Conservation (phyloP, 2,329 filamentous ascomycete genomes). For the Alternaria brassicae region DNA sequence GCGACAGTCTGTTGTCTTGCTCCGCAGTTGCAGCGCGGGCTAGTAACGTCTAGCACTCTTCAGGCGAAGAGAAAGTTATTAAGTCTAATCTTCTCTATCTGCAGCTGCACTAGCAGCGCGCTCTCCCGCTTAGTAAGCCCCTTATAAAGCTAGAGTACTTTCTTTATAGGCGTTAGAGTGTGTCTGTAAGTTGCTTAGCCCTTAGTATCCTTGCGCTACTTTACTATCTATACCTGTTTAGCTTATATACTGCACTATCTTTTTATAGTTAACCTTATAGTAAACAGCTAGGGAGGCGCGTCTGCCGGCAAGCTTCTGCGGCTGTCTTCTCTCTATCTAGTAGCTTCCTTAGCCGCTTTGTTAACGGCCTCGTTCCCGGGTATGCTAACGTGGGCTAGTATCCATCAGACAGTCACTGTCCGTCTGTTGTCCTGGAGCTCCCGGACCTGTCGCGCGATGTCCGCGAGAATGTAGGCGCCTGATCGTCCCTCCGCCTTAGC, state of each 20-base stretch:
- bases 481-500: constrained; percentile 18
- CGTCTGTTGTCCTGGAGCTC: constrained; percentile 7
- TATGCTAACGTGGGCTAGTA: not conserved
- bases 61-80: constrained; percentile 23
- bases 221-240: not conserved
- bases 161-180: not conserved
- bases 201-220: not conserved
- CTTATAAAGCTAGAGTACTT: constrained; percentile 19
- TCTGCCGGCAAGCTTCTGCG: not conserved
- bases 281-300: not conserved
- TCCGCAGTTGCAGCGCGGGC: constrained; percentile 20
- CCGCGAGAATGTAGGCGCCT: constrained; percentile 24
- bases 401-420: constrained; percentile 1
- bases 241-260: not conserved
- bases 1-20: constrained; percentile 24
- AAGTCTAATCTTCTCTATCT: constrained; percentile 25
- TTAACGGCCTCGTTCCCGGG: constrained; percentile 1
- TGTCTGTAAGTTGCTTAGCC: not conserved
- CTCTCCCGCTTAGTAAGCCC: constrained; percentile 21
- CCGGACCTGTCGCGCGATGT: constrained; percentile 21
- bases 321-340: not conserved
- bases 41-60: constrained; percentile 18
- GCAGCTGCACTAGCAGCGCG: constrained; percentile 21
- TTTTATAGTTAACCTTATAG: not conserved
- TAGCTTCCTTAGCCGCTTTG: not conserved